Percentiles rank a stretch among this genome's conserved stretches.
Evolutionary conservation across 2,329 filamentous ascomycete genomes (phyloP).

Genomic region (Tympanopsis confertula): DNA sequence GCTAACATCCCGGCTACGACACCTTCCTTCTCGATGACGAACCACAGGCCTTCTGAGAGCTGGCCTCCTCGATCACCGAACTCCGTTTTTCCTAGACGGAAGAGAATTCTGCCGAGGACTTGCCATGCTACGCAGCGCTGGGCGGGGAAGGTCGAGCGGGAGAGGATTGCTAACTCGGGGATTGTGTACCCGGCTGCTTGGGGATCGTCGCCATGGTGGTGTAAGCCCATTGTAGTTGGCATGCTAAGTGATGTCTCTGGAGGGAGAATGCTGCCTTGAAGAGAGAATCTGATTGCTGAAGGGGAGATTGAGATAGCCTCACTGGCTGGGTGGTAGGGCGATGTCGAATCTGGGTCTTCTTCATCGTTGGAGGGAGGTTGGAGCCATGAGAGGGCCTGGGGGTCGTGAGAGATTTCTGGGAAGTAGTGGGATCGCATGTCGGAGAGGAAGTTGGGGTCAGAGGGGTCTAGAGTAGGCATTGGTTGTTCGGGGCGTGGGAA

Average conservation of each 20-base stretch:
- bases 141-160: conserved; percentile 42
- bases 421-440: conserved; percentile 56
- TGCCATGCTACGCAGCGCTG: conserved; percentile 55
- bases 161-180: conserved; percentile 45
- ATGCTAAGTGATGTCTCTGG: conserved; percentile 40
- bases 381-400: conserved; percentile 47
- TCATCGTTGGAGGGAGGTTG: conserved; percentile 26
- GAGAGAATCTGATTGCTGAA: conserved; percentile 46
- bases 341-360: conserved; percentile 19
- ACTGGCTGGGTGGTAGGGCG: conserved; percentile 43
- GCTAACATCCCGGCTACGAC: conserved; percentile 42
- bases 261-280: conserved; percentile 43
- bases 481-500: conserved; percentile 11
- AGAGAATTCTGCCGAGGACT: conserved; percentile 47
- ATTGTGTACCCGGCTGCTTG: conserved; percentile 56
- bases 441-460: conserved; percentile 41
- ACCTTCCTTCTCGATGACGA: conserved; percentile 40
- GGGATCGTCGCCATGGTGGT: conserved; percentile 52
- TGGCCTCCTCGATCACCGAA: conserved; percentile 41
- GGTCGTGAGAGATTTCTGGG: conserved; percentile 45
- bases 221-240: conserved; percentile 43
- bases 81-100: conserved; percentile 44
- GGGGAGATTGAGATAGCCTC: conserved; percentile 28
- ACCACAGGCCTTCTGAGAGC: conserved; percentile 44
- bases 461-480: conserved; percentile 39